Evolutionary conservation across 441 rosid species (phyloP).

Genomic region (Mallotus japonicus): DNA sequence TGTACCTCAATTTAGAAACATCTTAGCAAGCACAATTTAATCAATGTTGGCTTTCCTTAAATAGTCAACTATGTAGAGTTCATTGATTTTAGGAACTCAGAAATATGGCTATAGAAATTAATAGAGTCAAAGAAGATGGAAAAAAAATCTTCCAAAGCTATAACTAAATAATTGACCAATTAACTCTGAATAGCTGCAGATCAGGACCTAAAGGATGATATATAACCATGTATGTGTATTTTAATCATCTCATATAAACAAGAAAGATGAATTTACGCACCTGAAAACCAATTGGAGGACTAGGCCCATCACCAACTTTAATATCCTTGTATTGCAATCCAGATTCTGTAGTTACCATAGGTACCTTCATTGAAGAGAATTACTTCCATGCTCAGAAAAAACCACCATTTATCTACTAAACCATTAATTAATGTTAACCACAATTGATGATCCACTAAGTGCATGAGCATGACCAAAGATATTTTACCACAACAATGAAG

Average conservation of each 20-base stretch:
- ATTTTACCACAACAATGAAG: neutral
- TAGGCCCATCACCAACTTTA: slow-evolving; percentile 77
- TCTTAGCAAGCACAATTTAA: neutral
- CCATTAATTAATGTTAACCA: slow-evolving; percentile 10
- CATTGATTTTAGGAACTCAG: neutral
- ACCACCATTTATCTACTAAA: neutral
- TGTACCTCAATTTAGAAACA: neutral
- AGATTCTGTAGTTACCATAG: slow-evolving; percentile 83
- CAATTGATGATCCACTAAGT: neutral
- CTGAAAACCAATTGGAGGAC: slow-evolving; percentile 89
- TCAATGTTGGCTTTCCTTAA: neutral
- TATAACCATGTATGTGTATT: neutral
- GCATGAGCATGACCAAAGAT: neutral
- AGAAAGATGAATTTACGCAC: slow-evolving; percentile 34
- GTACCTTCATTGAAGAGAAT: slow-evolving; percentile 51
- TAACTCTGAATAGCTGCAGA: neutral
- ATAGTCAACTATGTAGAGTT: neutral
- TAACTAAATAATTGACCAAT: neutral
- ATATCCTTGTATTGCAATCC: slow-evolving; percentile 93
- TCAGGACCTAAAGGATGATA: no score
- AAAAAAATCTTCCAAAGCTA: neutral
- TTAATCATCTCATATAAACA: neutral
- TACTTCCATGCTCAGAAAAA: slow-evolving; percentile 9
- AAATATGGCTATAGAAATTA: neutral
- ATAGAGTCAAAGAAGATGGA: slow-evolving; percentile 3